These are phyloP conservation scores for Wilcoxina mikolae DNA, from an alignment of 495 filamentous ascomycete genomes.

Conservation along the genomic window DNA sequence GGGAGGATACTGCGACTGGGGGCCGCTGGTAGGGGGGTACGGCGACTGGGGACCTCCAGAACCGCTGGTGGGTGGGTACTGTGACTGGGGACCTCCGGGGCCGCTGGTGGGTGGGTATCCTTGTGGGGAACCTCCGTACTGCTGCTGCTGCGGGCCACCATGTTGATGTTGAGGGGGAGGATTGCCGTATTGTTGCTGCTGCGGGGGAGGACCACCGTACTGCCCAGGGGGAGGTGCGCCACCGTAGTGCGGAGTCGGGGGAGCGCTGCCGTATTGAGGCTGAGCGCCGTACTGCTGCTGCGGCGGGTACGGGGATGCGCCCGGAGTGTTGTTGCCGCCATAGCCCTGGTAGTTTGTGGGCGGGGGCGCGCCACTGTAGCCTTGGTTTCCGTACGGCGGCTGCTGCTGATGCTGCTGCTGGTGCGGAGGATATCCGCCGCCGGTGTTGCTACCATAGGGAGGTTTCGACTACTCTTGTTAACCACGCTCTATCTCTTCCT, in stretches of 20 bases:
- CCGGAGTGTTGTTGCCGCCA: slow-evolving; percentile 15
- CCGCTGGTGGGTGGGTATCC: slow-evolving; percentile 13
- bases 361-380: slow-evolving; percentile 9
- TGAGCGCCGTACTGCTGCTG: slow-evolving; percentile 19
- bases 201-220: slow-evolving; percentile 24
- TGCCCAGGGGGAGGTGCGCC: slow-evolving; percentile 14
- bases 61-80: too few relatives aligned
- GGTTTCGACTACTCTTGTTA: not conserved
- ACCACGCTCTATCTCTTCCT: not conserved
- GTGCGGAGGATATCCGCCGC: not conserved
- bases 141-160: slow-evolving; percentile 10
- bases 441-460: not conserved
- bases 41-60: not conserved
- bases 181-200: slow-evolving; percentile 14
- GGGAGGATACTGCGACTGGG: not conserved
- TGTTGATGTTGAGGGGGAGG: slow-evolving; percentile 10
- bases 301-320: slow-evolving; percentile 12
- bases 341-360: not conserved
- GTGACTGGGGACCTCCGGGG: slow-evolving; percentile 3
- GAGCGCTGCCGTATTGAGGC: slow-evolving; percentile 19
- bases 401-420: not conserved
- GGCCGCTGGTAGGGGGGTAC: not conserved
- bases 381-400: slow-evolving; percentile 10
- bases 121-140: slow-evolving; percentile 13
- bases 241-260: slow-evolving; percentile 19